Evolutionary conservation across 1,139 yeast species (phyloP).

Genomic region (Debaryomyces nepalensis): DNA sequence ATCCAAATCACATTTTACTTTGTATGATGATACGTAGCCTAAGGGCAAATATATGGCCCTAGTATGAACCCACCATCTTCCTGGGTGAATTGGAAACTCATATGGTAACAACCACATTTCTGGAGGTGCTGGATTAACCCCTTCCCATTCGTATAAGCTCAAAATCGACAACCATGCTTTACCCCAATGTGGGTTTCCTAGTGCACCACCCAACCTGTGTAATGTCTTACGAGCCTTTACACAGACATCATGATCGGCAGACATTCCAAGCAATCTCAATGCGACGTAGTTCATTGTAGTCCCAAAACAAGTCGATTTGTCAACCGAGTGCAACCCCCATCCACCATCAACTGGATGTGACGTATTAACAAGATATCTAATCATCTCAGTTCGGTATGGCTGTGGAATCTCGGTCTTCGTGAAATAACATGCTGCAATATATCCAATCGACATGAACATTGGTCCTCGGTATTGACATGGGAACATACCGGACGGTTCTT

Average conservation of each 20-base stretch:
- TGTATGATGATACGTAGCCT: slow-evolving; percentile 74
- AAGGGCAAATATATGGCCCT: slow-evolving; percentile 89
- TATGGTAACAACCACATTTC: slow-evolving; percentile 93
- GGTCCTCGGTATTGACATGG: slow-evolving; percentile 97
- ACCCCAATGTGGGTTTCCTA: slow-evolving; percentile 96
- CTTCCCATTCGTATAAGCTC: slow-evolving; percentile 90
- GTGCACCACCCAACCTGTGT: slow-evolving; percentile 81
- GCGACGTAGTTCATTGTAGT: slow-evolving; percentile 85
- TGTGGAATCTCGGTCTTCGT: slow-evolving; percentile 71
- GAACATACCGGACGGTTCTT: slow-evolving; percentile 75
- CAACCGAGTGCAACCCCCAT: slow-evolving; percentile 94
- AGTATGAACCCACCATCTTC: slow-evolving; percentile 99
- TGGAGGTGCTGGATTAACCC: slow-evolving; percentile 98
- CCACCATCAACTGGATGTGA: slow-evolving; percentile 99
- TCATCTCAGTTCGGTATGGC: slow-evolving; percentile 67
- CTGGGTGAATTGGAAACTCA: slow-evolving; percentile 83
- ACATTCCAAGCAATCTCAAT: slow-evolving; percentile 76
- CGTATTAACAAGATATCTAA: slow-evolving; percentile 81
- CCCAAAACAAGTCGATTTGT: slow-evolving; percentile 94
- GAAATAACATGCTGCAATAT: slow-evolving; percentile 74
- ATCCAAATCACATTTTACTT: slow-evolving; percentile 60
- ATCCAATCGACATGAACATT: slow-evolving; percentile 94
- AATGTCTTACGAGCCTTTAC: slow-evolving; percentile 77
- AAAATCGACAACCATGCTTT: slow-evolving; percentile 85
- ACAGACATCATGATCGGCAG: slow-evolving; percentile 75